These are phyloP conservation scores for Mycena pura DNA, from an alignment of 768 basidiomycete species.

Conservation along the genomic window DNA sequence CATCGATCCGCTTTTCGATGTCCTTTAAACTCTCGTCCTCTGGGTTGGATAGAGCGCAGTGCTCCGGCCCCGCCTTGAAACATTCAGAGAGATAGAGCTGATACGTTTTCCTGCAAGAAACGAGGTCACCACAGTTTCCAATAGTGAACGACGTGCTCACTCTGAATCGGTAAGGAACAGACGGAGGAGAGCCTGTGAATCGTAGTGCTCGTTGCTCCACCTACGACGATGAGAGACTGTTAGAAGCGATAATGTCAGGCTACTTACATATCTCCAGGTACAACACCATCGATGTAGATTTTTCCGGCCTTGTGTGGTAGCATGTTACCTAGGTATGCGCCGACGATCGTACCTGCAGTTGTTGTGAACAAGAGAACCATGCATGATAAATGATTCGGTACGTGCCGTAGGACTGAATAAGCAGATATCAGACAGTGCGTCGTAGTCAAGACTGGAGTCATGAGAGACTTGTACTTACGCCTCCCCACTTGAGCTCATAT, in stretches of 20 bases:
- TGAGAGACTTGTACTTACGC: neutral
- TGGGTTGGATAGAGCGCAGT: conserved; percentile 5
- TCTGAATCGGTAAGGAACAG: conserved; percentile 23
- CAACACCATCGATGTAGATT: conserved; percentile 24
- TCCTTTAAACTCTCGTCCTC: conserved; percentile 1
- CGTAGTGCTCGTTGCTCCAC: conserved; percentile 23
- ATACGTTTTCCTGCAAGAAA: conserved; percentile 18
- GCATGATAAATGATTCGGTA: neutral
- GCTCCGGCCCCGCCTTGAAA: conserved; percentile 14
- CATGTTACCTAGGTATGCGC: conserved; percentile 24
- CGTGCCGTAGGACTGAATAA: conserved; percentile 21
- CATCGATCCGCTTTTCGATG: conserved; percentile 20
- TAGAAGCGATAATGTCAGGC: neutral
- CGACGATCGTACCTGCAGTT: conserved; percentile 12
- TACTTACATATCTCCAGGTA: conserved; percentile 17
- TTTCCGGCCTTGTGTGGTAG: conserved; percentile 26
- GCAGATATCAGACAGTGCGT: too few relatives aligned
- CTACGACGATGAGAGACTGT: neutral
- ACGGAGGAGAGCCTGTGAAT: conserved; percentile 19
- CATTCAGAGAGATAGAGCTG: conserved; percentile 21
- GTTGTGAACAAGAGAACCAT: neutral
- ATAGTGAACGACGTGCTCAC: neutral
- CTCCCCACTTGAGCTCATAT: conserved; percentile 10
- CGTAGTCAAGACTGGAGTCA: neutral
- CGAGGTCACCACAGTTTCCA: neutral